Evolutionary conservation across 805 yeast genomes (phyloP).

Genomic region (Spathaspora arborariae): DNA sequence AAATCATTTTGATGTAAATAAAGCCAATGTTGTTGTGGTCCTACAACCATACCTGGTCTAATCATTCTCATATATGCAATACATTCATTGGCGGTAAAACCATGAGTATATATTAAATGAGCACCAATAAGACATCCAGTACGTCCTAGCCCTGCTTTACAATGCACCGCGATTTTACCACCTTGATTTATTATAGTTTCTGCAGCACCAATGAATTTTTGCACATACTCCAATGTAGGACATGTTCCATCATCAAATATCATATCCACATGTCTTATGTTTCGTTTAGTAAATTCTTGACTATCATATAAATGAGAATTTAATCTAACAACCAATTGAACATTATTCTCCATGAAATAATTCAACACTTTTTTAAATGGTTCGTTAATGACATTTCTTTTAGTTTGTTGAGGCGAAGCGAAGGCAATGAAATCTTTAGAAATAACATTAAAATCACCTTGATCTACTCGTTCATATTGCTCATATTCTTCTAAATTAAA

Average conservation of each 20-base stretch:
- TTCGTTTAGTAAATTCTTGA: slow-evolving; percentile 73
- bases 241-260: slow-evolving; percentile 98
- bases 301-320: slow-evolving; percentile 90
- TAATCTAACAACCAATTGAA: slow-evolving; percentile 84
- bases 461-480: slow-evolving; percentile 90
- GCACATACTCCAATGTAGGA: slow-evolving; percentile 90
- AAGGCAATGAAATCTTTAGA: slow-evolving; percentile 95
- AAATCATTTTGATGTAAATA: slow-evolving; percentile 94
- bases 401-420: slow-evolving; percentile 86
- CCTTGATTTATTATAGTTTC: slow-evolving; percentile 82
- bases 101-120: slow-evolving; percentile 90
- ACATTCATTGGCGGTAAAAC: slow-evolving; percentile 95
- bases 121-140: slow-evolving; percentile 98
- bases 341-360: slow-evolving; percentile 69
- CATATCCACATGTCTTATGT: slow-evolving; percentile 90
- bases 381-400: slow-evolving; percentile 53
- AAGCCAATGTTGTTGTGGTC: slow-evolving; percentile 99
- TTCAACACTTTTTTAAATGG: slow-evolving; percentile 79
- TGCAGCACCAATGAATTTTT: slow-evolving; percentile 90
- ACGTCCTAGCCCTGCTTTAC: slow-evolving; percentile 97
- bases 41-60: slow-evolving; percentile 99
- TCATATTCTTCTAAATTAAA: slow-evolving; percentile 94
- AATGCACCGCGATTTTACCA: slow-evolving; percentile 97
- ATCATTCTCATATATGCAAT: slow-evolving; percentile 95
- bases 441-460: slow-evolving; percentile 90